Conservation (phyloP, 1,284 basidiomycete genomes). For the Exsudoporus floridanus region DNA sequence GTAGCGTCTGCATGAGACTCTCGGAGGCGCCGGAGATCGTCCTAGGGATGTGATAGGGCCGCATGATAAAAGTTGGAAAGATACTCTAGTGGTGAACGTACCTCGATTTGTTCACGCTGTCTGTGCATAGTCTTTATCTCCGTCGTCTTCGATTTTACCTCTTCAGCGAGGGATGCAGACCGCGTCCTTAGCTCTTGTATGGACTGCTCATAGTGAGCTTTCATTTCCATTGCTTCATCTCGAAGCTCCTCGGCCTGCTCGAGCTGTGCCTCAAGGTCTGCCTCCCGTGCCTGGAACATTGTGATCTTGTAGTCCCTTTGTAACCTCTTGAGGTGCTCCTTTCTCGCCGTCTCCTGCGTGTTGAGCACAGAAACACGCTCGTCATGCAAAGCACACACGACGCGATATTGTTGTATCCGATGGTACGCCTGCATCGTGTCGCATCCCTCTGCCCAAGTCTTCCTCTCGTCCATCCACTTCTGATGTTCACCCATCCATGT, state of each 20-base stretch:
- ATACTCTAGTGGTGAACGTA: constrained; percentile 25
- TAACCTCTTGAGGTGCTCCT: constrained; percentile 53
- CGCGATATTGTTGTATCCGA: constrained; percentile 59
- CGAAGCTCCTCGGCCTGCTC: constrained; percentile 45
- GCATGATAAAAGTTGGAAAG: constrained; percentile 1
- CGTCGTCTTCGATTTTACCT: constrained; percentile 40
- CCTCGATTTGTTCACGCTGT: constrained; percentile 47
- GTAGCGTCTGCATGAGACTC: constrained; percentile 49
- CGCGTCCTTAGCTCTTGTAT: constrained; percentile 37
- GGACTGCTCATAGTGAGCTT: constrained; percentile 23
- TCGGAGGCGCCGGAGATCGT: constrained; percentile 44
- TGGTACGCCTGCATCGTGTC: constrained; percentile 62
- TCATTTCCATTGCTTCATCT: constrained; percentile 36
- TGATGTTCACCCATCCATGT: constrained; percentile 45
- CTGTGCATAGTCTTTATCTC: constrained; percentile 39
- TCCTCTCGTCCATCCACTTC: constrained; percentile 52
- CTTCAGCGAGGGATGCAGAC: constrained; percentile 32
- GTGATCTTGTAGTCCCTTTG: constrained; percentile 64
- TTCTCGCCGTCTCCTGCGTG: constrained; percentile 50
- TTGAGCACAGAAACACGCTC: constrained; percentile 49
- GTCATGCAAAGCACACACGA: constrained; percentile 51
- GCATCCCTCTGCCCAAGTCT: constrained; percentile 58
- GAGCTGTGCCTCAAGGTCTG: constrained; percentile 54
- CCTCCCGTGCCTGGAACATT: constrained; percentile 60
- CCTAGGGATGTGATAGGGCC: constrained; percentile 29